Conservation (phyloP, 352 stramenopile genomes). For the Phytopythium ostracodes region DNA sequence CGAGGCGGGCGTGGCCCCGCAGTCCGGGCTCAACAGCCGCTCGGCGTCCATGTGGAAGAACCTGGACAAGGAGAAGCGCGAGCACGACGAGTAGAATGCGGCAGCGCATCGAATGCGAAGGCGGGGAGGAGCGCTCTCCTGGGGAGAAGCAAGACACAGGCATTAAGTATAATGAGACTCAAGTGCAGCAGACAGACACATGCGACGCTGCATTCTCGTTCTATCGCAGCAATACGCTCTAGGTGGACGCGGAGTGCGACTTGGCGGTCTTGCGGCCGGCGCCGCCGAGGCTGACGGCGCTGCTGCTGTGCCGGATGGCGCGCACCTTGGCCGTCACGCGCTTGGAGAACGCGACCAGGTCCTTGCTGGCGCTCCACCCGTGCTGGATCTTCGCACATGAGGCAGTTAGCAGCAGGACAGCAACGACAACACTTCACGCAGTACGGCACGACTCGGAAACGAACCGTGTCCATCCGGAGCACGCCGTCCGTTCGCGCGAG, state of each 20-base stretch:
- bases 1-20: neutral
- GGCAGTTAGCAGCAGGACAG: neutral
- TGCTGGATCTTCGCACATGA: neutral
- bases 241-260: neutral
- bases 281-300: neutral
- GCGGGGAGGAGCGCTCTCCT: too few relatives aligned
- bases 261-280: neutral
- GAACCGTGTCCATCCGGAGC: neutral
- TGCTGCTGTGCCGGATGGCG: neutral
- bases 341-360: neutral
- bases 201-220: too few relatives aligned
- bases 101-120: too few relatives aligned
- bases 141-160: too few relatives aligned
- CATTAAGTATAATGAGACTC: too few relatives aligned
- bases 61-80: conserved; percentile 30
- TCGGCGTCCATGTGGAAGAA: conserved; percentile 51
- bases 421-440: too few relatives aligned
- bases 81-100: conserved; percentile 3
- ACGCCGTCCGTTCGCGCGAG: neutral
- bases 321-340: neutral
- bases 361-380: neutral
- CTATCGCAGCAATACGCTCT: too few relatives aligned
- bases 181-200: too few relatives aligned
- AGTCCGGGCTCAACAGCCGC: conserved; percentile 10
- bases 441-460: too few relatives aligned